Evolutionary conservation across 1,139 yeast species (phyloP).

Genomic region (Kodamaea sp.): DNA sequence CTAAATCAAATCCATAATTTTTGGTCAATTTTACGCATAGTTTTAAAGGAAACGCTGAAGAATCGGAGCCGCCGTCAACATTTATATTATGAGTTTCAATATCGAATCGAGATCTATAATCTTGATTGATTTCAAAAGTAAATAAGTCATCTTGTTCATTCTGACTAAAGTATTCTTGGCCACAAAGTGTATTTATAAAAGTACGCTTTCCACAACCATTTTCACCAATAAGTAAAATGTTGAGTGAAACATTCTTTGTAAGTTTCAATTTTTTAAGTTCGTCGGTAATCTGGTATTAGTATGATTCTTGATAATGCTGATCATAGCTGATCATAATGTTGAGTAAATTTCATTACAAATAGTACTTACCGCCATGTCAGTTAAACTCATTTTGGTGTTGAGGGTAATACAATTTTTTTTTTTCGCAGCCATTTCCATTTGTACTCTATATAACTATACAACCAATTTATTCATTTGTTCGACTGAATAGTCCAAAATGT

Average conservation of each 20-base stretch:
- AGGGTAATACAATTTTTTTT: too few species aligned
- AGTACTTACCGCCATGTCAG: too few species aligned
- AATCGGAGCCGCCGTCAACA: constrained; percentile 14
- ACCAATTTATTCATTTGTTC: constrained; percentile 61
- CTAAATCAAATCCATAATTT: constrained; percentile 33
- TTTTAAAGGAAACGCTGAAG: constrained; percentile 18
- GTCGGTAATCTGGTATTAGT: constrained; percentile 11
- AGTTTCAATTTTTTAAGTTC: constrained; percentile 19
- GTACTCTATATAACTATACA: constrained; percentile 7
- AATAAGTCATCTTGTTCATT: constrained; percentile 3
- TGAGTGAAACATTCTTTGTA: constrained; percentile 16
- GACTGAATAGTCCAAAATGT: constrained; percentile 77
- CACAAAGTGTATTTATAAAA: constrained; percentile 31
- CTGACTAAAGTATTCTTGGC: constrained; percentile 12
- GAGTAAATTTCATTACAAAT: too few species aligned
- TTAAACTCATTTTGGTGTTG: too few species aligned
- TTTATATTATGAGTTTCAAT: constrained; percentile 15
- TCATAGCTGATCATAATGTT: too few species aligned
- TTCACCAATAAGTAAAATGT: constrained; percentile 31
- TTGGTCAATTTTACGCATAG: constrained; percentile 24
- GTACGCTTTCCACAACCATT: constrained; percentile 34
- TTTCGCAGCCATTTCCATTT: background rate
- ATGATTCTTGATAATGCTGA: too few species aligned
- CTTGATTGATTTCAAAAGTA: background rate
- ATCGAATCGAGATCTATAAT: constrained; percentile 6